phyloP scores from a whole-genome alignment of 2,329 filamentous ascomycete genomes.

The Fusarium decemcellulare region DNA sequence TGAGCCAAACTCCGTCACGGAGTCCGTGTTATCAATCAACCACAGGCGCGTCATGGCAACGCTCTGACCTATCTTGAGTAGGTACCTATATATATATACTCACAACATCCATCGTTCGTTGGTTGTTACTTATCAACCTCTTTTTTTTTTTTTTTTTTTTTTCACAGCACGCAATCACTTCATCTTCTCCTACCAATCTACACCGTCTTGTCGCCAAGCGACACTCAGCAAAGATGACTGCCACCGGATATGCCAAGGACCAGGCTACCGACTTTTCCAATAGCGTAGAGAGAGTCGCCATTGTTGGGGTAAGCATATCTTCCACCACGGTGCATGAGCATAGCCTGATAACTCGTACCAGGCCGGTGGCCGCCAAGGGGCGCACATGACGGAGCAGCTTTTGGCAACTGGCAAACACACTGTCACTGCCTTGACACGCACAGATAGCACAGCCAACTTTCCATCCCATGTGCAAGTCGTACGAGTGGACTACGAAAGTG shows the following conservation, averaged over 20 bases:
- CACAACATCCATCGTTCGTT: no score
- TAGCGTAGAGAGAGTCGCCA: slow-evolving; percentile 50
- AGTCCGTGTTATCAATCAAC: slow-evolving; percentile 19
- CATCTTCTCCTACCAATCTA: neutral
- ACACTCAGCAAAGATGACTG: neutral
- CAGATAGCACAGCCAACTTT: slow-evolving; percentile 54
- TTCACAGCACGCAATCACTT: neutral
- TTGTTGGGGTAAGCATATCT: slow-evolving; percentile 57
- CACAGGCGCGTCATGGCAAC: neutral
- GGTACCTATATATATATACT: neutral
- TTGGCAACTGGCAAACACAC: slow-evolving; percentile 61
- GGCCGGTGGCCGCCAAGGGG: slow-evolving; percentile 55
- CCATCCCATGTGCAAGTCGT: slow-evolving; percentile 58
- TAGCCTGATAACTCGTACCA: slow-evolving; percentile 46
- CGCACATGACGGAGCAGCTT: slow-evolving; percentile 55
- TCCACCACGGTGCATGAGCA: neutral
- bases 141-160: neutral
- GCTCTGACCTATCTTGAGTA: no score
- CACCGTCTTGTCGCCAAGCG: neutral
- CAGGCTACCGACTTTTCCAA: slow-evolving; percentile 17
- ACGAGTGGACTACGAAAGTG: slow-evolving; percentile 58
- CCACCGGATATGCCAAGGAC: slow-evolving; percentile 5
- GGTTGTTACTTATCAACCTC: neutral
- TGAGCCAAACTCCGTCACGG: slow-evolving; percentile 13
- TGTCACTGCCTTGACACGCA: slow-evolving; percentile 65